phyloP scores from a whole-genome alignment of 139 green algal genomes.

The Klebsormidium nitens region DNA sequence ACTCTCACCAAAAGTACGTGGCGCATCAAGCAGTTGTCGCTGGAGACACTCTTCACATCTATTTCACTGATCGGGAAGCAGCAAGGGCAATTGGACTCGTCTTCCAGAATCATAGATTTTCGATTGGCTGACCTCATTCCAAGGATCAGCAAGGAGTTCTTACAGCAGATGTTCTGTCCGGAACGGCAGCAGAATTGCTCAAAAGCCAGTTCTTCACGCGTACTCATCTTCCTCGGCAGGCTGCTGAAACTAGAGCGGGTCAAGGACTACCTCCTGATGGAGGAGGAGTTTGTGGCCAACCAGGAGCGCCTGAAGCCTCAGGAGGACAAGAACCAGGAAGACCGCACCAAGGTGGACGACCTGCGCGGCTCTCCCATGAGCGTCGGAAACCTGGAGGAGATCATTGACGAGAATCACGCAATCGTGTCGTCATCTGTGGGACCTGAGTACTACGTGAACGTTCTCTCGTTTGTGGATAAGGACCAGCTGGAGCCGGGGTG shows the following conservation, averaged over 20 bases:
- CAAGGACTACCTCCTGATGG: slow-evolving; percentile 99
- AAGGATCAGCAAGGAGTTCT: too few species aligned
- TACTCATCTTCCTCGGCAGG: too few species aligned
- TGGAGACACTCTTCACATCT: too few species aligned
- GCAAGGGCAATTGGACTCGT: too few species aligned
- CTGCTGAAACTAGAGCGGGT: slow-evolving; percentile 96
- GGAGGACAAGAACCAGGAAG: slow-evolving; percentile 91
- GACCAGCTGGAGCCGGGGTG: slow-evolving; percentile 97
- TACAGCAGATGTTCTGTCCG: too few species aligned
- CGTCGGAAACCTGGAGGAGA: slow-evolving; percentile 94
- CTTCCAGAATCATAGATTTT: too few species aligned
- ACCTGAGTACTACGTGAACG: slow-evolving; percentile 98
- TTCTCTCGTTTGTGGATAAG: slow-evolving; percentile 98
- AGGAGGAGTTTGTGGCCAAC: slow-evolving; percentile 97
- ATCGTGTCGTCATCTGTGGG: slow-evolving; percentile 92
- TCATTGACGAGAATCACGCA: slow-evolving; percentile 98
- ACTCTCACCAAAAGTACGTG: too few species aligned
- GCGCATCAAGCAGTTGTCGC: too few species aligned
- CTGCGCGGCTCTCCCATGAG: slow-evolving; percentile 86
- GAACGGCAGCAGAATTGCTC: too few species aligned
- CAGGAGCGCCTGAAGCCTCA: slow-evolving; percentile 84
- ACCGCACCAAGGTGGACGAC: slow-evolving; percentile 88
- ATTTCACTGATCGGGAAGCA: too few species aligned
- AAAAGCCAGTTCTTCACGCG: too few species aligned
- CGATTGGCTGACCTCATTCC: too few species aligned